Evolutionary conservation across 2,329 filamentous ascomycete species (phyloP).

Genomic region (Xylariaceae sp.): DNA sequence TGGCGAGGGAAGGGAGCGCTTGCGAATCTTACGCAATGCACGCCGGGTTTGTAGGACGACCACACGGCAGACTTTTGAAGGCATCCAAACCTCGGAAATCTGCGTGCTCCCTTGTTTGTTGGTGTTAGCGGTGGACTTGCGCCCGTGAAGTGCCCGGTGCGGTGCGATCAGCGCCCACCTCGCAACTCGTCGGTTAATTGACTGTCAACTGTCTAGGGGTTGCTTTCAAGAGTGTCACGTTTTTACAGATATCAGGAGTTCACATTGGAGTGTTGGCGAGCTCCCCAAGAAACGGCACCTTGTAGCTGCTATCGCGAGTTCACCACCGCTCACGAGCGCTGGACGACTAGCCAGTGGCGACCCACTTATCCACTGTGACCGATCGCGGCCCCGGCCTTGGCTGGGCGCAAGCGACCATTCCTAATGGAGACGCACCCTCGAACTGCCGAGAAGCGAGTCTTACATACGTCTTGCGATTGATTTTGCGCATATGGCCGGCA

Average conservation of each 20-base stretch:
- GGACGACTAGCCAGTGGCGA: conserved; percentile 3
- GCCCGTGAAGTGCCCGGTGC: background rate
- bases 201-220: background rate
- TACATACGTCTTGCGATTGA: background rate
- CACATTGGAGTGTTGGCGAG: background rate
- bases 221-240: background rate
- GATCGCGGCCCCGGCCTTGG: background rate
- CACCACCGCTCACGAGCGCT: conserved; percentile 17
- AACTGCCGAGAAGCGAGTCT: background rate
- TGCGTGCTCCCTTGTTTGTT: conserved; percentile 1
- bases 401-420: conserved; percentile 5
- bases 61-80: background rate
- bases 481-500: background rate
- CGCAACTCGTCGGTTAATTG: background rate
- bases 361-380: conserved; percentile 1
- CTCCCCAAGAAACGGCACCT: background rate
- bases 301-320: conserved; percentile 26
- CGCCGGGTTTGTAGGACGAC: background rate
- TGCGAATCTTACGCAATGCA: background rate
- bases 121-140: conserved; percentile 14
- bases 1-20: background rate
- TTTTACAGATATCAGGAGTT: background rate
- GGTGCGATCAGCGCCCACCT: background rate
- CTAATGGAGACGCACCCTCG: conserved; percentile 9
- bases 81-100: conserved; percentile 2